Base-by-base conservation (phyloP, 371 early-diverging fungal species). In the Mortierella sp. region DNA sequence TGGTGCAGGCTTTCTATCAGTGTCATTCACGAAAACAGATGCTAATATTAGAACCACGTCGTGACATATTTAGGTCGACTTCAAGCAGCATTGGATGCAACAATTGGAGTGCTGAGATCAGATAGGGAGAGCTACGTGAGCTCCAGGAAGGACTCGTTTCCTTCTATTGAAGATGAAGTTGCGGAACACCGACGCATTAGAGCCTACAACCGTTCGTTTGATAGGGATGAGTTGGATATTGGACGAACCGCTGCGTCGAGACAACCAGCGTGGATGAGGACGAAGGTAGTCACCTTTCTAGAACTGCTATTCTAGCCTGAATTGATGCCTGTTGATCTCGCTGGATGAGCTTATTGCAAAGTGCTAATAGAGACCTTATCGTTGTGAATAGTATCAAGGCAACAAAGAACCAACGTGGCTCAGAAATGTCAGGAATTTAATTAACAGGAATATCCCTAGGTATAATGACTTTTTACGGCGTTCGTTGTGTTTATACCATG, bases 401-500 rank as follows among this genome's bases (percentile, higher is more conserved):
- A 59, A 70, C 15, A 47, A 43, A 38, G 79, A 78, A 43, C 79
- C 79, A 7, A 45, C 67, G 45, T 78, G 79, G 79, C 67, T 78
- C 41, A 69, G 24, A 40, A 78, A 78, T 55, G 24, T 80, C 22
- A 70, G 69, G 55, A 80, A 71, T 38, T 53, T 80, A 22, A 61
- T 80, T 53, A 71, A 58, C 65, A 74, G 71, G 48, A 75, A 71
- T 19, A 48, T 80, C 2, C 81, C 81, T 68, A 75, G 68, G 81
- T 80, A 64, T 15, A 19, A 55, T 52, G 13, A 40, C 28, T 8
- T 58, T 58, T 24, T 52, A 59, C n/a, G 19, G 19, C 0, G 10
- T 33, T 59, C 19, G 16, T 4, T 22, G 16, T 32, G 22, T 57
- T 28, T 57, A 6, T 16, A 4, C 19, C 57, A 57, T 57, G 24